Evolutionary conservation across 352 stramenopile species (phyloP).

Genomic region (Phytophthora lateralis): DNA sequence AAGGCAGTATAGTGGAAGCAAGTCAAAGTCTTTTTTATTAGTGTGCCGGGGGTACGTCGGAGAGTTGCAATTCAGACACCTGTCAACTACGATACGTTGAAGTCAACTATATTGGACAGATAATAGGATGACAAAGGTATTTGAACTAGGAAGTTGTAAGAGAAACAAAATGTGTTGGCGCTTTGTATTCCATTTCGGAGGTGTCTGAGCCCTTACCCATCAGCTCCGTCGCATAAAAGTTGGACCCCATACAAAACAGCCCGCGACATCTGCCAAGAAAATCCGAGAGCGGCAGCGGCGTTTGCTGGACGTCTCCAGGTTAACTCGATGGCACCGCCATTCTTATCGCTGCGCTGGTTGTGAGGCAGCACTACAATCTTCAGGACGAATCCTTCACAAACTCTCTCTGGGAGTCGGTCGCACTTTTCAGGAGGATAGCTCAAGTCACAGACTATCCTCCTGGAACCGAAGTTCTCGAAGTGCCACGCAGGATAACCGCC

Average conservation of each 20-base stretch:
- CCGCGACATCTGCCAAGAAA: not conserved
- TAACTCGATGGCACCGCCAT: no score
- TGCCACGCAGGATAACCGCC: not conserved
- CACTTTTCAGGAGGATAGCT: no score
- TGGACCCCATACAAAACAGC: not conserved
- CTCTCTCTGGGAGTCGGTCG: no score
- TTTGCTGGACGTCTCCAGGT: no score
- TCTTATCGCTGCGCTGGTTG: no score
- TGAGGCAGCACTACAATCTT: not conserved
- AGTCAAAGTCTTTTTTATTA: constrained; percentile 19
- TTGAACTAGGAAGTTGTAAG: not conserved
- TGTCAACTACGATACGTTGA: not conserved
- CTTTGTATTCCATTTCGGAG: not conserved
- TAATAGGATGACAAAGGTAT: not conserved
- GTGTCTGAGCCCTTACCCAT: constrained; percentile 11
- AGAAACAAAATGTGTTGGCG: not conserved
- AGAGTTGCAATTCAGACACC: constrained; percentile 8
- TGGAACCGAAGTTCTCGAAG: not conserved
- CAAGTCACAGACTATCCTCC: not conserved
- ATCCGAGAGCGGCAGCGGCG: not conserved
- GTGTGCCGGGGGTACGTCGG: constrained; percentile 9
- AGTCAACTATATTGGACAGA: not conserved
- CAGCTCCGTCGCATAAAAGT: constrained; percentile 38
- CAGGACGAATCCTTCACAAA: no score
- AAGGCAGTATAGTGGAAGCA: constrained; percentile 2